Conservation (phyloP, 1,284 basidiomycete genomes). For the Apiotrichum mycotoxinovorans region DNA sequence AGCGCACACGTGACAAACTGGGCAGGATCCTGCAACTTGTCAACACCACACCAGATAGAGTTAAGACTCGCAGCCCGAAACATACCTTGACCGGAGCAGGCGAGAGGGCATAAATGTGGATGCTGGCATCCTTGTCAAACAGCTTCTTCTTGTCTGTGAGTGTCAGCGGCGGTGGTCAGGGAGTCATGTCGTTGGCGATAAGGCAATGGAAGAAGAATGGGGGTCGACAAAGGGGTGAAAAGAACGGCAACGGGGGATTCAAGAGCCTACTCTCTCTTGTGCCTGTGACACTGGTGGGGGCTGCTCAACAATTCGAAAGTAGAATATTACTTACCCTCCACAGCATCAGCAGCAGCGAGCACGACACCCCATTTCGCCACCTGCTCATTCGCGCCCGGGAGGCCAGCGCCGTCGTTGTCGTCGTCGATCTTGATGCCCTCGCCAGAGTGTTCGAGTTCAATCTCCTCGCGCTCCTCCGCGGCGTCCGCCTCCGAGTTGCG, state of each 20-base stretch:
- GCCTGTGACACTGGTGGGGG: too few species aligned
- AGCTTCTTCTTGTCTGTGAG: constrained; percentile 36
- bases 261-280: too few species aligned
- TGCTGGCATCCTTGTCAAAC: constrained; percentile 30
- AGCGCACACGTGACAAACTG: constrained; percentile 31
- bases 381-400: constrained; percentile 15
- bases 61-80: too few species aligned
- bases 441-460: constrained; percentile 16
- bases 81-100: constrained; percentile 25
- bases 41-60: too few species aligned
- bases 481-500: constrained; percentile 35
- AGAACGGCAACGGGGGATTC: too few species aligned
- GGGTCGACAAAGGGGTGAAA: too few species aligned
- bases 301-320: too few species aligned
- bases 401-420: constrained; percentile 3
- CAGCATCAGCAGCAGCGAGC: constrained; percentile 25
- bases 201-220: too few species aligned
- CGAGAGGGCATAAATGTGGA: constrained; percentile 42
- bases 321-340: constrained; percentile 34
- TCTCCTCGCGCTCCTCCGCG: constrained; percentile 20
- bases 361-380: constrained; percentile 41
- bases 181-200: too few species aligned
- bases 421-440: constrained; percentile 9
- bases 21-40: constrained; percentile 32
- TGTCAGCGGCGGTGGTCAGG: constrained; percentile 2